Base-by-base conservation (phyloP, 1,284 basidiomycete genomes). In the Sanghuangporus weigelae region DNA sequence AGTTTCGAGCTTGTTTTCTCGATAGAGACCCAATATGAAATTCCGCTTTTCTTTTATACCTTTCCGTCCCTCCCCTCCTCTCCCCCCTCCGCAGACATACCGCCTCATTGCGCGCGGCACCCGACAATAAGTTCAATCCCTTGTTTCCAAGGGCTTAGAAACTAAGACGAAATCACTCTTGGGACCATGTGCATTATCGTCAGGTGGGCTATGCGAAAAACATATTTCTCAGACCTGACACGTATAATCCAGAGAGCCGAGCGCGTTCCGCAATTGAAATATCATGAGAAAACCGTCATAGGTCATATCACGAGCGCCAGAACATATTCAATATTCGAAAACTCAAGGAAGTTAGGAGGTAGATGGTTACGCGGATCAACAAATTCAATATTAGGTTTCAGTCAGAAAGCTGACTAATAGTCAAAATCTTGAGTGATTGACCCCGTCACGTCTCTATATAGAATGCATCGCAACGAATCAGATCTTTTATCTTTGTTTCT, bases 391-490 rank as follows among this genome's bases (percentile, higher is more conserved):
- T 58, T 59, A 58, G 63, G 63, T 64, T 60, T 16, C 63, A 50
- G 62, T 16, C 63, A 31, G 63, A 64, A 64, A 16, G 12, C n/a
- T 44, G 3, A 26, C 53, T 16, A n/a, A 4, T 35, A 48, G 39
- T 64, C 58, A 64, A 64, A 64, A 64, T 64, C 63, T 57, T 51
- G 63, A 56, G 62, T 64, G 58, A 63, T 59, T 42, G 58, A 57
- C 62, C 16, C 39, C 19, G 7, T 26, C 26, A 3, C 26, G 3
- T 26, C 3, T 3, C 26, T 26, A 2, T 2, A 31, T 31, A 31
- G 5, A 31, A 31, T 31, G 26, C 5, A 31, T 31, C 26, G 26
- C 26, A 3, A 31, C 26, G 3, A 3, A 31, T 31, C 5, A 31
- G 3, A 31, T 31, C 26, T 31, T 31, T 4, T 31, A 2, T 31